Evolutionary conservation across 2,329 filamentous ascomycete species (phyloP).

Genomic region (Emergomyces orientalis): DNA sequence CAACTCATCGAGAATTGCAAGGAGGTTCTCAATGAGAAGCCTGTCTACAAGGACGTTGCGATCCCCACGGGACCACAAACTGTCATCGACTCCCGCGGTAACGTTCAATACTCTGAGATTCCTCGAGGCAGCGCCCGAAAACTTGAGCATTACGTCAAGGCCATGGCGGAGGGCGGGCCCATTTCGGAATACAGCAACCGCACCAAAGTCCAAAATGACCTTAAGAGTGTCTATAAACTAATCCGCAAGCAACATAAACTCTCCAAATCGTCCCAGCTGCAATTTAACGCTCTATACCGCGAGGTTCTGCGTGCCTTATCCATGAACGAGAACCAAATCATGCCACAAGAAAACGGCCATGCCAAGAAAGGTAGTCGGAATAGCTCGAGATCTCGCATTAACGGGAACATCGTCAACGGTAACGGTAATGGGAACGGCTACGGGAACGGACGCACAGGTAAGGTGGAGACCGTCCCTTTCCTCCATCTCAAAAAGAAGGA

Average conservation of each 20-base stretch:
- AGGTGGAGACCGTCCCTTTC: slow-evolving; percentile 96
- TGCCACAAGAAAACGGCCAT: slow-evolving; percentile 70
- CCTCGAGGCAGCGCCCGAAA: slow-evolving; percentile 85
- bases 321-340: slow-evolving; percentile 98
- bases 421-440: not conserved
- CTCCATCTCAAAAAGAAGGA: slow-evolving; percentile 95
- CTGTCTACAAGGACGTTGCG: slow-evolving; percentile 92
- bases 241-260: slow-evolving; percentile 98
- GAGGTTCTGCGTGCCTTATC: slow-evolving; percentile 88
- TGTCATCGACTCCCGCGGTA: slow-evolving; percentile 83
- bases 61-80: slow-evolving; percentile 87
- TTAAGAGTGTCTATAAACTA: slow-evolving; percentile 92
- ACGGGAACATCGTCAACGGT: not conserved
- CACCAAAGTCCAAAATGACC: slow-evolving; percentile 93
- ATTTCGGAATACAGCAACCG: slow-evolving; percentile 98
- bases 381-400: slow-evolving; percentile 24
- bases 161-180: slow-evolving; percentile 97
- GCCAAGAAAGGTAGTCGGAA: slow-evolving; percentile 48
- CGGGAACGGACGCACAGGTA: slow-evolving; percentile 46
- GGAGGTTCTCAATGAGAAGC: slow-evolving; percentile 72
- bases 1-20: slow-evolving; percentile 97
- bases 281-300: slow-evolving; percentile 91
- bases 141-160: slow-evolving; percentile 93
- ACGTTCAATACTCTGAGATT: slow-evolving; percentile 83
- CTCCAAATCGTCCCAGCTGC: slow-evolving; percentile 88